A percentile compares a stretch with the other conserved stretches of the same genome.
Evolutionary conservation across 1,284 basidiomycete genomes (phyloP).

Genomic region (Rhizoctonia solani): DNA sequence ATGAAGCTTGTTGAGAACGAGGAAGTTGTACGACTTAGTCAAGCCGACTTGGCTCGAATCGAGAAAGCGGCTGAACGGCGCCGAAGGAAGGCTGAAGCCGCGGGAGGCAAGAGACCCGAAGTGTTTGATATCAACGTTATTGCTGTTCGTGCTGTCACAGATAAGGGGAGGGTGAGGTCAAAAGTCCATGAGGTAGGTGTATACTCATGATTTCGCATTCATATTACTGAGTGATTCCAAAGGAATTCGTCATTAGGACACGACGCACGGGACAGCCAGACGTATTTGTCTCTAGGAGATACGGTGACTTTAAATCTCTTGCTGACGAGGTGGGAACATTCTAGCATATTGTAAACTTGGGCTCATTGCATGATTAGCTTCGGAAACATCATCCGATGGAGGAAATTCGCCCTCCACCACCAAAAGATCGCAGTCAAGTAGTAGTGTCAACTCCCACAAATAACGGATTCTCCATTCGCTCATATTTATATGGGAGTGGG

Average conservation of each 20-base stretch:
- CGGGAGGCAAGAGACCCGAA: constrained; percentile 51
- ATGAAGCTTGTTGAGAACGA: constrained; percentile 81
- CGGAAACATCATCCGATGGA: constrained; percentile 82
- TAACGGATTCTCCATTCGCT: constrained; percentile 42
- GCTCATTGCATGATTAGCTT: constrained; percentile 55
- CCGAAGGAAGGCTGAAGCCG: constrained; percentile 49
- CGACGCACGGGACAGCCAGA: constrained; percentile 72
- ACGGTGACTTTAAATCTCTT: constrained; percentile 92
- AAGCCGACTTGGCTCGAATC: constrained; percentile 75
- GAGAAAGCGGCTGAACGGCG: constrained; percentile 68
- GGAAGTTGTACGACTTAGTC: constrained; percentile 85
- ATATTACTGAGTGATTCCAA: constrained; percentile 10
- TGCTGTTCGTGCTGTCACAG: constrained; percentile 75
- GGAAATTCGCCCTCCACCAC: constrained; percentile 75
- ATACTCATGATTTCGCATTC: constrained; percentile 36
- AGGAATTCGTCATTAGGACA: constrained; percentile 96
- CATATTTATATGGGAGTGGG: constrained; percentile 46
- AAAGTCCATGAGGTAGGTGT: constrained; percentile 76
- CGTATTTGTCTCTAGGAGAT: constrained; percentile 87
- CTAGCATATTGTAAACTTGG: not conserved
- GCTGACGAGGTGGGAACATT: constrained; percentile 69
- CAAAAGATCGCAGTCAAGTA: constrained; percentile 70
- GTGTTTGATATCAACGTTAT: constrained; percentile 89
- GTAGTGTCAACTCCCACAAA: constrained; percentile 35
- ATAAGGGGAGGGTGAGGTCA: constrained; percentile 82